Evolutionary conservation across 208 protist species (phyloP).

Genomic region (Acanthamoeba sp.): DNA sequence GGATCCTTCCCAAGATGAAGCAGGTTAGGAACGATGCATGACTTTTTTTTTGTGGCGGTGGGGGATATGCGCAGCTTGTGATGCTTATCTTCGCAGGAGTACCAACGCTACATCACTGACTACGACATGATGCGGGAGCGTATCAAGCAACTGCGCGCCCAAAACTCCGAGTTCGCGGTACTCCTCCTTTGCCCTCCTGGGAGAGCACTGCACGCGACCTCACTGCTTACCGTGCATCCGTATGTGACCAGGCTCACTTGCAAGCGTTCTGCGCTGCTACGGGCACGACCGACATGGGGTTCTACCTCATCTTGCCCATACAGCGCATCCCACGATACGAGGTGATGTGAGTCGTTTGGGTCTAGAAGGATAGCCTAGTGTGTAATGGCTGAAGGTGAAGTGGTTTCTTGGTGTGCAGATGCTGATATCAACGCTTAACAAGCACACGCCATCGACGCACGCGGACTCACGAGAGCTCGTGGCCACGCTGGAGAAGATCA

Average conservation of each 20-base stretch:
- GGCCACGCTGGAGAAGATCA: slow-evolving; percentile 16
- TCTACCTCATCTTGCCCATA: slow-evolving; percentile 40
- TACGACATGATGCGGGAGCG: slow-evolving; percentile 26
- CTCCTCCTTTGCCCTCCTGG: no score
- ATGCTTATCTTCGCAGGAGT: background rate
- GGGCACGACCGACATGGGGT: background rate
- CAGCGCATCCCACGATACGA: slow-evolving; percentile 39
- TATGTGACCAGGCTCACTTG: background rate
- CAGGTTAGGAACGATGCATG: background rate
- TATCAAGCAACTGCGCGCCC: background rate
- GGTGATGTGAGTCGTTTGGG: no score
- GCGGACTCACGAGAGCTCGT: background rate
- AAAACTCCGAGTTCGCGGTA: background rate
- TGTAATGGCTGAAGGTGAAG: no score
- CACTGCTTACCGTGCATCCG: background rate
- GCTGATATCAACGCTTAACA: background rate
- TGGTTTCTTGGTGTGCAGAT: background rate
- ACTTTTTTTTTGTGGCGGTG: background rate
- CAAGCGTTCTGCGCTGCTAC: background rate
- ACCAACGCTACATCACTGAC: slow-evolving; percentile 13
- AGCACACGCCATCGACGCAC: background rate
- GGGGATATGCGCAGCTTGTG: background rate
- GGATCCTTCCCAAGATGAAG: background rate
- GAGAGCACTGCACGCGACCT: background rate
- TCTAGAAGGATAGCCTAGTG: no score